Evolutionary conservation across 495 filamentous ascomycete genomes (phyloP).

Genomic region (Hyaloscypha variabilis): DNA sequence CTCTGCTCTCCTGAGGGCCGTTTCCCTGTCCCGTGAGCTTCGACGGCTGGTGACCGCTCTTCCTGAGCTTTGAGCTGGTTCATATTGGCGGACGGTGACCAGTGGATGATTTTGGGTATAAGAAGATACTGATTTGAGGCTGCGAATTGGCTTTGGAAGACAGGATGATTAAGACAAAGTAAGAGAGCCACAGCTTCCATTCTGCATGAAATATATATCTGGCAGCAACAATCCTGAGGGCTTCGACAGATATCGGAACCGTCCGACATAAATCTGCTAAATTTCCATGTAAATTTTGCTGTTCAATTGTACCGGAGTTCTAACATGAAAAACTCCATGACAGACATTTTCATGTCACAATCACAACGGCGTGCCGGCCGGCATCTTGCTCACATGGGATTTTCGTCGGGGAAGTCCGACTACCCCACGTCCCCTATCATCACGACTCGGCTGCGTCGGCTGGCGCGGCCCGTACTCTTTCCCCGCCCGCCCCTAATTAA

Average conservation of each 20-base stretch:
- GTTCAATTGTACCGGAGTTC: constrained; percentile 7
- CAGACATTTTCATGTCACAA: constrained; percentile 15
- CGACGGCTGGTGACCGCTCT: constrained; percentile 10
- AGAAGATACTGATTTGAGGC: constrained; percentile 5
- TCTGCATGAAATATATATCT: constrained; percentile 12
- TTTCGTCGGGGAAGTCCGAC: constrained; percentile 11
- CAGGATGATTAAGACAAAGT: constrained; percentile 10
- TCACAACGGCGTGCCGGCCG: constrained; percentile 6
- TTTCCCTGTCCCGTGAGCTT: constrained; percentile 9
- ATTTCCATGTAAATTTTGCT: constrained; percentile 8
- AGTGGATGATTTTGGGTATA: constrained; percentile 8
- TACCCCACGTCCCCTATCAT: constrained; percentile 1
- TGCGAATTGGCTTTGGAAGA: constrained; percentile 8
- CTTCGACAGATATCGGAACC: constrained; percentile 6
- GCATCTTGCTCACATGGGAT: constrained; percentile 9
- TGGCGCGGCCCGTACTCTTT: constrained; percentile 2
- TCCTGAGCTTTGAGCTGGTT: constrained; percentile 16
- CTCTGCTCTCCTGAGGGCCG: constrained; percentile 14
- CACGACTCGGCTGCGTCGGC: constrained; percentile 7
- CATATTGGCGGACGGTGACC: constrained; percentile 12
- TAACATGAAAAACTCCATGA: constrained; percentile 13
- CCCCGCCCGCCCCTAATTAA: no score
- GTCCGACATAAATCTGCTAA: constrained; percentile 12
- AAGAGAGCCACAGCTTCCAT: constrained; percentile 11
- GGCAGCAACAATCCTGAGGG: constrained; percentile 8